Evolutionary conservation across 192 early-diverging fungal species (phyloP), one percentile per base, ranked within the genome.

Genomic region (Chytriomyces sp.): DNA sequence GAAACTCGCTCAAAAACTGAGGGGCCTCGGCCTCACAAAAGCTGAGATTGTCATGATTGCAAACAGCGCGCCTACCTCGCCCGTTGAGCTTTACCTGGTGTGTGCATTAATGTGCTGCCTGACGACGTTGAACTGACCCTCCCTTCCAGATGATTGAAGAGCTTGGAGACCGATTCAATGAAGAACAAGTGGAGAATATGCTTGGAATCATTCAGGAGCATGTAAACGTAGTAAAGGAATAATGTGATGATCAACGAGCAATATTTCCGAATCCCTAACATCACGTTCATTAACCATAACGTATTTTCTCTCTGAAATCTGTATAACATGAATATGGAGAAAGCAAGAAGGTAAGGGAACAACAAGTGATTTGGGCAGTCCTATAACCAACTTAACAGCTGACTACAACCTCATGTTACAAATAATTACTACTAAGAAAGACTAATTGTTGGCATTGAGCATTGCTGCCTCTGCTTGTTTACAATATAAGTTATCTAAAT

Each of bases 141-240:
- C 33, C 52, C 12, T 19, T 26, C 3, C 14, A 65, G 63, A 68
- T 68, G 49, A 68, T 68, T 38, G 65, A 68, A 68, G 65, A 68
- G 14, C 30, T 68, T 12, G 19, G 52, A 10, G 65, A 68, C 30
- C 44, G 65, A 22, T 56, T 55, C 54, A 68, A 30, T 7, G 68
- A 70, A 31, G 68, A 70, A 38, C 36, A 37, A 34, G 39, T 70
- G 7, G 53, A 70, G 25, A 7, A 57, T n/a, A 70, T 70, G 36
- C 39, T 70, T 34, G 56, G 36, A 38, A 25, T 70, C 3, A 55
- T 70, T 30, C 68, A 70, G 38, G 38, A 70, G 30, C 22, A 55
- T 34, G 39, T 65, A 5, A 44, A 44, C 41, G n/a, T 8, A n/a
- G 8, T 8, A n/a, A 44, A 7, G 8, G n/a, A 44, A 7, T 44